Base-by-base conservation (phyloP, 2,329 filamentous ascomycete species). In the Aciculosporium take region DNA sequence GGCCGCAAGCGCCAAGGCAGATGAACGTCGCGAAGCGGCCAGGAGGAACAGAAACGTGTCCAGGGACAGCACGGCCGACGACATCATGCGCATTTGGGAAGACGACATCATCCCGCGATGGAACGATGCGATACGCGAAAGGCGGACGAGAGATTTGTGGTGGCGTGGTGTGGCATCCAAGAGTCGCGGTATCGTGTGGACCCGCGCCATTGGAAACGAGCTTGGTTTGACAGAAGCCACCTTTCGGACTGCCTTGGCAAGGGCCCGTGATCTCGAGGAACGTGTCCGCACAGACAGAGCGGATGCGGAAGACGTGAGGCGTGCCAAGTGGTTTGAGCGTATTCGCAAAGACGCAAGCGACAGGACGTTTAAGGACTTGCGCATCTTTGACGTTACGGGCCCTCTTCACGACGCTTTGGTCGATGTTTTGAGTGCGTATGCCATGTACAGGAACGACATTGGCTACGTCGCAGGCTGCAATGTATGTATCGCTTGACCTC, bases 371-470 rank as follows among this genome's bases (percentile, higher is more conserved):
- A 71, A 72, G 2, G 81, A 87, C 42, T 62, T 87, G 35, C 75
- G 75, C 50, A 82, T 88, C 54, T 89, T 88, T 55, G 72, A 80
- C 50, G 62, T 67, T 5, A 72, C 63, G 13, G 78, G 74, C 0
- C 81, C 83, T 1, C 64, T 88, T 9, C 75, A 88, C 54, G 66
- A 76, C 43, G 68, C 72, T 29, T 64, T 91, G 24, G 65, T 81
- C 15, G 78, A 89, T 54, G 75, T 91, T 8, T 67, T 89, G 45
- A 78, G 78, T 52, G 85, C 84, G 6, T 89, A 89, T 59, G 71
- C 79, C 41, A 82, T 86, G 74, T 91, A 91, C 60, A 73, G 84
- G 46, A 81, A 78, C 49, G 84, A 91, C 55, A 81, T 89, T 52
- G 82, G 84, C 47, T 87, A 86, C 53, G 71, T 84, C 43, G 69